These are phyloP conservation scores for Trifolium repens DNA, from an alignment of 306 rosid species.

Conservation along the genomic window DNA sequence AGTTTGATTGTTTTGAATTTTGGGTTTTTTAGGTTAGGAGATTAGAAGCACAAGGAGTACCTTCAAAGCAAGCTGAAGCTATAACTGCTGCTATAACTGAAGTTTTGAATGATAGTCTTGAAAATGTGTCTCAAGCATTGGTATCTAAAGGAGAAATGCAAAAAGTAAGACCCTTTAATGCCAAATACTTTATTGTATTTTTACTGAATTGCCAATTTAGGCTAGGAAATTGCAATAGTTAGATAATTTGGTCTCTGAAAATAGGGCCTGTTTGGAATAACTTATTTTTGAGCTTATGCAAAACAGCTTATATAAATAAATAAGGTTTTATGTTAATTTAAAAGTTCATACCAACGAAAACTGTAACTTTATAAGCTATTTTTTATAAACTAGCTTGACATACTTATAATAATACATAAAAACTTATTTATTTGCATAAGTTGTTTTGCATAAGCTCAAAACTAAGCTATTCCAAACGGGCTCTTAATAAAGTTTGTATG, in stretches of 20 bases:
- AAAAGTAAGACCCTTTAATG: conserved; percentile 52
- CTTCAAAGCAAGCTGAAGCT: conserved; percentile 92
- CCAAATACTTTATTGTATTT: neutral
- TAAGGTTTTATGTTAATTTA: too few species aligned
- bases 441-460: too few species aligned
- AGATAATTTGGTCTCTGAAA: neutral
- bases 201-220: neutral
- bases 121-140: conserved; percentile 78
- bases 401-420: too few species aligned
- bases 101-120: conserved; percentile 84
- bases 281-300: too few species aligned
- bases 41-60: conserved; percentile 85
- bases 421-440: too few species aligned
- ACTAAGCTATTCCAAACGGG: too few species aligned
- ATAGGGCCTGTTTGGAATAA: too few species aligned
- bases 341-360: too few species aligned
- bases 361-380: too few species aligned
- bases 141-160: conserved; percentile 89
- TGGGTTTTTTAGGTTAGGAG: conserved; percentile 70
- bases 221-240: neutral
- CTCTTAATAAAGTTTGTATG: neutral
- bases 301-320: too few species aligned
- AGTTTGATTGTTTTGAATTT: conserved; percentile 14
- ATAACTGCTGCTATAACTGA: conserved; percentile 88
- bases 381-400: too few species aligned